Base-by-base conservation (phyloP, 2,329 filamentous ascomycete genomes). In the Fusarium musae region DNA sequence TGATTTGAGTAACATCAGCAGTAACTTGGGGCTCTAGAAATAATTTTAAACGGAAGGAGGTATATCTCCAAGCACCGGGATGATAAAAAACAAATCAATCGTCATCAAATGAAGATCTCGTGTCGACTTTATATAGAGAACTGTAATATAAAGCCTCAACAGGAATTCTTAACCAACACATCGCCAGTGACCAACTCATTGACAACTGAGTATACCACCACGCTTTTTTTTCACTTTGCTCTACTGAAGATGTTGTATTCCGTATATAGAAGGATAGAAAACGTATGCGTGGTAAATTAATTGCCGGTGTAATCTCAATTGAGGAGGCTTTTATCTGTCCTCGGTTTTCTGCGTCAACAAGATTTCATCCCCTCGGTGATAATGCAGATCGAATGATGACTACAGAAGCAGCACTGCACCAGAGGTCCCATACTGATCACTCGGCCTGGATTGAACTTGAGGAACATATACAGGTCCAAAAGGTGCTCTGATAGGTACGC, bases 211-310 rank as follows among this genome's bases (percentile, higher is more conserved):
- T 37, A 37, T 37, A 1, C 17, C 36, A 19, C 17, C 36, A n/a
- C 12, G 6, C 10, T 10, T 30, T 16, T n/a, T 8, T 12, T 10
- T 32, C 28, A n/a, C 28, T 49, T 1, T 6, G 1, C 11, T 16
- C 10, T n/a, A 17, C 2, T n/a, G 3, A n/a, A 8, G 1, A 21
- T n/a, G 15, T 6, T n/a, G 3, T 16, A 28, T 21, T 5, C 9
- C 30, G 0, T 11, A 7, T 8, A 5, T 3, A 16, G 5, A 21
- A 17, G 6, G n/a, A 12, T 44, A 17, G 3, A 23, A 5, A 23
- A 23, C 4, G 6, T 11, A 6, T 6, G 11, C 7, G 19, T 17
- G 10, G 5, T 12, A 6, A 9, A 8, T n/a, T 16, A 11, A 9
- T 49, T 9, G 30, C 7, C 11, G 9, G 2, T 5, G 7, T 11